Base-by-base conservation (phyloP, 345 rosid species). In the Euphorbia pulcherrima region DNA sequence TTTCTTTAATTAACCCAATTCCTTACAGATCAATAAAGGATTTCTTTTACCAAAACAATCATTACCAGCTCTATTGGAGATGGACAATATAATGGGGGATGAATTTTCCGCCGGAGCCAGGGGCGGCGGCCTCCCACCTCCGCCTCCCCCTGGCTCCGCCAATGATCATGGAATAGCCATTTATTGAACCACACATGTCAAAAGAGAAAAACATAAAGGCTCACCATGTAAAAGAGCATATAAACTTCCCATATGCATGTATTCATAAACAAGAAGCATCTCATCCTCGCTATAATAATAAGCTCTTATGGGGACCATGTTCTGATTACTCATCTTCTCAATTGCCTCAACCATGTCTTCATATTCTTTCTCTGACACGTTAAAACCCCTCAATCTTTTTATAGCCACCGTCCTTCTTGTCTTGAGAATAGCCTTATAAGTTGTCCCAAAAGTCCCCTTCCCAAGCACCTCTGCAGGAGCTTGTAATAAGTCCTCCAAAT, bases 391-490 rank as follows among this genome's bases (percentile, higher is more conserved):
- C 78, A 82, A 46, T 69, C 85, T 72, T 83, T 82, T 82, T 68
- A 82, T 81, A 2, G 83, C 85, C 72, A 82, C 77, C 12, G 72
- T 73, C 71, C 64, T 2, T 11, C n/a, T n/a, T n/a, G n/a, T n/a
- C n/a, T n/a, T n/a, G n/a, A n/a, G n/a, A n/a, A n/a, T n/a, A n/a
- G n/a, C 81, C 78, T 82, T 82, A 68, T 82, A 82, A n/a, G 85
- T 74, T 24, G 85, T 82, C 68, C 85, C 83, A 51, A 79, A 82
- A 35, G 85, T 82, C 69, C 85, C 85, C 52, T 77, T 82, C 56
- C 85, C 85, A 65, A 82, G 65, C 14, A 82, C 85, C 67, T 82
- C 85, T 8, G 85, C 85, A 3, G 85, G 79, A 50, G 85, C 85
- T 70, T 71, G 29, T 72, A 82, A 65, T 70, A 82, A 64, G 64